Conservation (phyloP, 306 rosid species). For the Prinsepia uniflora region DNA sequence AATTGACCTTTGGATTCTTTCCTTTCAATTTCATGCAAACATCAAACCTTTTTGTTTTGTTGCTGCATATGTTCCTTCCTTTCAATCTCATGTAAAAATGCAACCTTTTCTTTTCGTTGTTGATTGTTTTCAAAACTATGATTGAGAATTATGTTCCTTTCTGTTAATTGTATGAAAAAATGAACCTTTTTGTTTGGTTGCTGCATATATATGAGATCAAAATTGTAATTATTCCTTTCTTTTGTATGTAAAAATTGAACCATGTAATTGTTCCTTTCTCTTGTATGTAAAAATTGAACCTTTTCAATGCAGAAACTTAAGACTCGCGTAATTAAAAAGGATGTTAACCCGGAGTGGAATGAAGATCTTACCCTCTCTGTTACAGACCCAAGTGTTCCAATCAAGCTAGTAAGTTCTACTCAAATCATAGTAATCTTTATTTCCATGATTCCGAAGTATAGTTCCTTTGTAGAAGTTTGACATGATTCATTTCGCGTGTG, state of each 20-base stretch:
- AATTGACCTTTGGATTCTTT: no score
- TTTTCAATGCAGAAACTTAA: conserved; percentile 59
- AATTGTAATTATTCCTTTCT: neutral
- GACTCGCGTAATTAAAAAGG: conserved; percentile 78
- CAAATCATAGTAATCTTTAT: no score
- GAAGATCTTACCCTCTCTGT: conserved; percentile 90
- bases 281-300: neutral
- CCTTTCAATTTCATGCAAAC: no score
- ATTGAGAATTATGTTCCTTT: neutral
- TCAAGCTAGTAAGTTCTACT: conserved; percentile 46
- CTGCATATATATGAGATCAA: no score
- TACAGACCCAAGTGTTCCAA: conserved; percentile 40
- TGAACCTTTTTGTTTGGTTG: no score
- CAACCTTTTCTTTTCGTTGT: neutral
- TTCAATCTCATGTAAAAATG: neutral
- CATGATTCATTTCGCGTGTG: conserved; percentile 3
- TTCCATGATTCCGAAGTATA: no score
- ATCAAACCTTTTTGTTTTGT: no score
- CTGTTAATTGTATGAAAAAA: no score
- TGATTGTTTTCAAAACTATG: no score
- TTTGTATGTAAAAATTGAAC: no score
- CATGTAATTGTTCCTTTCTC: no score
- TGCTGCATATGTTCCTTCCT: neutral
- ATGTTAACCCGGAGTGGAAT: conserved; percentile 86
- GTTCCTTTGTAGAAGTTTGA: neutral